Base-by-base conservation (phyloP, 306 rosid genomes). In the Mucuna pruriens region DNA sequence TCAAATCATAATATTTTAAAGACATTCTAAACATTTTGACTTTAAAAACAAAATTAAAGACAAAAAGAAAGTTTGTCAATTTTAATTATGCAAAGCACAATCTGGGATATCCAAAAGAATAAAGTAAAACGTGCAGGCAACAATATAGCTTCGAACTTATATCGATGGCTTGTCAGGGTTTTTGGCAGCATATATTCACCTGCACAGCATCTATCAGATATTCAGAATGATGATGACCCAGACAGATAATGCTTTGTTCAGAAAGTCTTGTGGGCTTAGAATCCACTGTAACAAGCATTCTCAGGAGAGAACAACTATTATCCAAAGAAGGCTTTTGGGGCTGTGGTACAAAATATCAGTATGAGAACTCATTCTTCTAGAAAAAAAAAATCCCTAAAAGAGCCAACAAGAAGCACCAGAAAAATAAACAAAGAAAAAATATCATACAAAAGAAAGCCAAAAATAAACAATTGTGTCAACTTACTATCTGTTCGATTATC, bases 281-380 rank as follows among this genome's bases (percentile, higher is more conserved):
- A 87, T 90, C 95, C 80, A 94, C 62, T 11, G 80, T 49, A 68
- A 82, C 68, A 25, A 94, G 88, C 83, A 86, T 78, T 74, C 94
- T 90, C 40, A 94, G 90, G 86, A 94, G 85, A 70, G 96, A 90
- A 71, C 92, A 94, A 54, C 68, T 15, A 66, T 89, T 94, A 78
- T 88, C 92, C 63, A 94, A 42, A n/a, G 90, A 90, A 58, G 89
- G 92, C 80, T 80, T 89, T 75, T 71, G 78, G 31, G 42, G 20
- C 95, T 90, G 88, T 36, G 39, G 64, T 11, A 85, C 55, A 82
- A 79, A 78, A 84, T 31, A 69, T 9, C 54, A 61, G 7, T 57
- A 65, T 80, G 42, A 86, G 80, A 67, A 51, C 40, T 48, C 67
- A 38, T 51, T 51, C 63, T 82, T 70, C 42, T 2, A 74, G 76